A percentile compares a stretch with the other conserved stretches of the same genome.
Conservation (phyloP, 371 early-diverging fungal species). For the Mortierella sp. region DNA sequence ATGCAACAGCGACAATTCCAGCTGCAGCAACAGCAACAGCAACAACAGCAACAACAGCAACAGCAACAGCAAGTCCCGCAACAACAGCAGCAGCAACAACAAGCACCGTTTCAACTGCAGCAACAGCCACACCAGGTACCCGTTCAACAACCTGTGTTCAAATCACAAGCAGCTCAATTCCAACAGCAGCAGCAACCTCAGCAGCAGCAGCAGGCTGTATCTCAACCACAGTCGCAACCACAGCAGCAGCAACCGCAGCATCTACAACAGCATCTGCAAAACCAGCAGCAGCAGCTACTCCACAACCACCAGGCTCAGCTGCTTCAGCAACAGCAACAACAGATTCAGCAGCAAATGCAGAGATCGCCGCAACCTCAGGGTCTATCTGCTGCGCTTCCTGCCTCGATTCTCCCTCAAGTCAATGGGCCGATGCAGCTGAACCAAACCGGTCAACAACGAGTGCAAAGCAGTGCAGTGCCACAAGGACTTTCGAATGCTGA, state of each 20-base stretch:
- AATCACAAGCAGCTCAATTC: slow-evolving; percentile 18
- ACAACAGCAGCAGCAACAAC: slow-evolving; percentile 28
- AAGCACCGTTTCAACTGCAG: slow-evolving; percentile 12
- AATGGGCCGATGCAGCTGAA: slow-evolving; percentile 20
- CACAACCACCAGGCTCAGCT: slow-evolving; percentile 16
- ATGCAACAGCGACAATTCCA: slow-evolving; percentile 28
- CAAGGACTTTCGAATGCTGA: slow-evolving; percentile 7
- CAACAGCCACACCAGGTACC: slow-evolving; percentile 18
- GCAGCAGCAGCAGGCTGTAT: slow-evolving; percentile 19
- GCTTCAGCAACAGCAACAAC: slow-evolving; percentile 14
- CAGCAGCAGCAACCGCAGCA: slow-evolving; percentile 9
- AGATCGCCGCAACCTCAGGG: slow-evolving; percentile 25
- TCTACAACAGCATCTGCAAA: slow-evolving; percentile 2
- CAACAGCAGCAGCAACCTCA: slow-evolving; percentile 30
- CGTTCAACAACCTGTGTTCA: slow-evolving; percentile 16
- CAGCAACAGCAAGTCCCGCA: slow-evolving; percentile 21
- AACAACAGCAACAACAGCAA: slow-evolving; percentile 14
- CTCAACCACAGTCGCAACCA: slow-evolving; percentile 20
- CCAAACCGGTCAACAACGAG: slow-evolving; percentile 17
- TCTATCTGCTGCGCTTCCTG: slow-evolving; percentile 10
- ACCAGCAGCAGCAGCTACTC: slow-evolving; percentile 15
- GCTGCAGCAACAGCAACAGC: slow-evolving; percentile 6
- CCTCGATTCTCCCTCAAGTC: slow-evolving; percentile 16
- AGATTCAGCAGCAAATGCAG: slow-evolving; percentile 18
- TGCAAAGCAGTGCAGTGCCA: slow-evolving; percentile 14